Evolutionary conservation across 2,329 filamentous ascomycete genomes (phyloP), one percentile per base, ranked within the genome.

Genomic region (Neofusicoccum ribis): DNA sequence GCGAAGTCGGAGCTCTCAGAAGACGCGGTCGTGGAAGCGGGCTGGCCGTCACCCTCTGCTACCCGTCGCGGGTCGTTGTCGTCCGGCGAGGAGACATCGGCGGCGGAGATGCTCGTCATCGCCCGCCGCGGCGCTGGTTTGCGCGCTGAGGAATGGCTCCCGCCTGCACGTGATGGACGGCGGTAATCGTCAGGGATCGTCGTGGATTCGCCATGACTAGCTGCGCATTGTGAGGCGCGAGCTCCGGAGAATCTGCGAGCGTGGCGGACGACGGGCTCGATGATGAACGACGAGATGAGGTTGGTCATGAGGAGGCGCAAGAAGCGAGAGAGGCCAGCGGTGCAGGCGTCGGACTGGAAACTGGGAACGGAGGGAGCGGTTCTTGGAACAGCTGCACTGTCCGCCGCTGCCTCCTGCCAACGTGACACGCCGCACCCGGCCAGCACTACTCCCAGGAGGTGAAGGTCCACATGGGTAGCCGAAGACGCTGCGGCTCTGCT

Each of bases 231-330:
- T 9, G 56, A 31, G 56, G 43, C 41, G n/a, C 27, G 31, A 20
- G 56, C 56, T 60, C 47, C 71, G 41, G 76, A 79, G 65, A 79
- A 75, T 39, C 77, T 73, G 36, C 77, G 75, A 17, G 75, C 76
- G 66, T 77, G 76, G 47, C 77, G 75, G 67, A 78, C 74, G 41
- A 78, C 75, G 47, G 77, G 77, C 54, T 77, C 76, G 68, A 79
- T 73, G 68, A 79, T 71, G 64, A 78, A 77, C 14, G 76, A 77
- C 54, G 76, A 76, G 47, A 80, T 72, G 64, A 78, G 68, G 67
- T 64, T 70, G 70, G 73, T 79, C 77, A 79, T 78, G 64, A 64
- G 61, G 61, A 56, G 43, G 41, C 34, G 49, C 17, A 64, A 50
- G 56, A 39, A 37, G 11, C 31, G 31, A 31, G 34, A n/a, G 31